phyloP scores from a whole-genome alignment of 2,329 filamentous ascomycete genomes.

The Laburnicola sp. region DNA sequence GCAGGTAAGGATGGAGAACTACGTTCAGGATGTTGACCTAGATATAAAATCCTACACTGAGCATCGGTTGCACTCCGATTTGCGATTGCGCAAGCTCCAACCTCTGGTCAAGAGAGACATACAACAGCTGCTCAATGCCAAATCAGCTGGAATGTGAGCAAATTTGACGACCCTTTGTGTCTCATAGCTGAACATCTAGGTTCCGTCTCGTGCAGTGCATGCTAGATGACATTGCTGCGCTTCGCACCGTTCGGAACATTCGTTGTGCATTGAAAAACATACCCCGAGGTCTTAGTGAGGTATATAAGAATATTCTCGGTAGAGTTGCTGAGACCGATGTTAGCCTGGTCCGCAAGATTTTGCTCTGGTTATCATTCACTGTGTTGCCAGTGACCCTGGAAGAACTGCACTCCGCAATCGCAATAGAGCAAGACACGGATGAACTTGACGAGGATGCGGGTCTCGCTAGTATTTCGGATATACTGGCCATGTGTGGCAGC shows the following conservation, averaged over 20 bases:
- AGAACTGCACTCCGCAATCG: background rate
- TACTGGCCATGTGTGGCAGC: background rate
- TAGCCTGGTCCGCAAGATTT: background rate
- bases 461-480: background rate
- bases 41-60: slow-evolving; percentile 8
- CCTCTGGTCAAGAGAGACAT: slow-evolving; percentile 2
- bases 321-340: background rate
- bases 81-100: background rate
- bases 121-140: background rate
- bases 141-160: slow-evolving; percentile 5
- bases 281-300: background rate
- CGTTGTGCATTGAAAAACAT: background rate
- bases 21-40: background rate
- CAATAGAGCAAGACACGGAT: background rate
- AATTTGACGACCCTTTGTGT: background rate
- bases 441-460: background rate
- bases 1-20: slow-evolving; percentile 1
- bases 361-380: background rate
- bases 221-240: background rate
- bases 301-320: background rate
- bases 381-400: background rate
- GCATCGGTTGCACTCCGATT: background rate
- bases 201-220: slow-evolving; percentile 4
- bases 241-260: background rate
- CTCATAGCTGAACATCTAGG: background rate